phyloP scores from a whole-genome alignment of 179 eudicot species.

The Beta corolliflora region DNA sequence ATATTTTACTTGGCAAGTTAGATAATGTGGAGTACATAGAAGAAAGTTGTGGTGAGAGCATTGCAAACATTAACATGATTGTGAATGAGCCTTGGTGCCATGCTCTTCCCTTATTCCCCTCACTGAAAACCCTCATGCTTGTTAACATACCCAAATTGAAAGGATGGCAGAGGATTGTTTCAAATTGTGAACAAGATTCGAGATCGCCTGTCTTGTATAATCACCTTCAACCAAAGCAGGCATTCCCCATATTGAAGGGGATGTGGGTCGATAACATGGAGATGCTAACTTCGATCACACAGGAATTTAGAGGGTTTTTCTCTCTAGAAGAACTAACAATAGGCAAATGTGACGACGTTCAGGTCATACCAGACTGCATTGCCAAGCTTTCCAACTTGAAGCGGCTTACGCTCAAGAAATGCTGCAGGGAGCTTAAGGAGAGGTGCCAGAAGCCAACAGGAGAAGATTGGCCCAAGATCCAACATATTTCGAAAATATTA shows the following conservation, averaged over 20 bases:
- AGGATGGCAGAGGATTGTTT: background rate
- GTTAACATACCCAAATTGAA: background rate
- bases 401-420: background rate
- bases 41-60: background rate
- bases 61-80: background rate
- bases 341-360: background rate
- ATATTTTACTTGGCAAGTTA: background rate
- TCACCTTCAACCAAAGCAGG: background rate
- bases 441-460: constrained; percentile 6
- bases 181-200: too few relatives aligned
- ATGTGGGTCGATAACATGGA: background rate
- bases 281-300: background rate
- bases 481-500: constrained; percentile 9
- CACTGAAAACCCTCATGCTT: background rate
- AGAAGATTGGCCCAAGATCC: constrained; percentile 25
- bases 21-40: constrained; percentile 16
- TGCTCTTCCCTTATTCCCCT: background rate
- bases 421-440: constrained; percentile 7
- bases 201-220: background rate
- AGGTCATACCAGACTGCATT: constrained; percentile 18
- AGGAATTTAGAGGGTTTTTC: constrained; percentile 10
- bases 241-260: constrained; percentile 12
- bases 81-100: background rate
- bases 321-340: background rate
- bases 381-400: constrained; percentile 14